These are phyloP conservation scores for Sisymbrium altissimum DNA, from an alignment of 345 rosid genomes.

Conservation along the genomic window DNA sequence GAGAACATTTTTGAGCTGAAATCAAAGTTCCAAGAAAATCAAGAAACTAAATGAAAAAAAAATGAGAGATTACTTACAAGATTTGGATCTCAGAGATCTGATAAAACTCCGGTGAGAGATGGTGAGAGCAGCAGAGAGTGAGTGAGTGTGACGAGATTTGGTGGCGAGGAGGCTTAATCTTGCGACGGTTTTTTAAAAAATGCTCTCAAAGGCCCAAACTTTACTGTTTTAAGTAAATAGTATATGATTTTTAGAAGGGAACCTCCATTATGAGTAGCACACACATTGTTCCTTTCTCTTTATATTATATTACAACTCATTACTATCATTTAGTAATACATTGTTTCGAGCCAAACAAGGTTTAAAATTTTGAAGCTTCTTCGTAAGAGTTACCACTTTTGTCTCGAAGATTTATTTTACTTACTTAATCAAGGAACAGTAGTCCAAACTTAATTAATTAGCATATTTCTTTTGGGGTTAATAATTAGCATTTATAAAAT, in stretches of 20 bases:
- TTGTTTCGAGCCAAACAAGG: not conserved
- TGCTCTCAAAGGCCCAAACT: not conserved
- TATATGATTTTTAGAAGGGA: not conserved
- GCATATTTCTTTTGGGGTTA: too few species aligned
- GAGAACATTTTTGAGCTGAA: too few species aligned
- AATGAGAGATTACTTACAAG: not conserved
- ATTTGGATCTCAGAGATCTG: not conserved
- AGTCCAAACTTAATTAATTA: too few species aligned
- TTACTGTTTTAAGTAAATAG: not conserved
- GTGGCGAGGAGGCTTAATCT: not conserved
- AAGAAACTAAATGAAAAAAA: not conserved
- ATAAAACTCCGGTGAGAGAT: not conserved
- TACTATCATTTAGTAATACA: not conserved
- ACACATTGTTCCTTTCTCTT: not conserved
- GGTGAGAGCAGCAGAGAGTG: not conserved
- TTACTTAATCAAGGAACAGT: too few species aligned
- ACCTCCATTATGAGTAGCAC: not conserved
- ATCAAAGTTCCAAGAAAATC: too few species aligned
- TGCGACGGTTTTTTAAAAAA: not conserved
- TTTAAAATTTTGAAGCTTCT: not conserved
- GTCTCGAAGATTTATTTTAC: too few species aligned
- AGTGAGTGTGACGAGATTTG: not conserved
- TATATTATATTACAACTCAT: not conserved
- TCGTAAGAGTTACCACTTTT: too few species aligned
- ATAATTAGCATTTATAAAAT: too few species aligned